Evolutionary conservation across 345 rosid species (phyloP).

Genomic region (Lumnitzera littorea): DNA sequence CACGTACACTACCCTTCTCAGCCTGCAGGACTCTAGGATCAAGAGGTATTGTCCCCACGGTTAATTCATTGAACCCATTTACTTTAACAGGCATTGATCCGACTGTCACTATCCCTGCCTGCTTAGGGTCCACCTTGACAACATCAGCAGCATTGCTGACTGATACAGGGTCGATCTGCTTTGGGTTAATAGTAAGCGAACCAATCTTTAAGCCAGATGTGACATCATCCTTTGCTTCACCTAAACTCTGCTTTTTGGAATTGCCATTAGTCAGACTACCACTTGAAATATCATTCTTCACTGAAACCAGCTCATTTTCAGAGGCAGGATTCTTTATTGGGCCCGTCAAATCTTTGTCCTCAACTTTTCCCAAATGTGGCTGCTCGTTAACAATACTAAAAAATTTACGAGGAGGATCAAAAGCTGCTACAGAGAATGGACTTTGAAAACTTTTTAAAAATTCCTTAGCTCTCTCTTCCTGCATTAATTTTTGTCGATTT

Average conservation of each 20-base stretch:
- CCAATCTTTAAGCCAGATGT: slow-evolving; percentile 22
- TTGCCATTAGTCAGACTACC: slow-evolving; percentile 7
- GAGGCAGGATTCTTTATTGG: slow-evolving; percentile 14
- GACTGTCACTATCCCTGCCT: slow-evolving; percentile 35
- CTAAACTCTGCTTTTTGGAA: slow-evolving; percentile 8
- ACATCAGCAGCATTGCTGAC: slow-evolving; percentile 8
- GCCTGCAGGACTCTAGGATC: slow-evolving; percentile 39
- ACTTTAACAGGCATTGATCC: slow-evolving; percentile 76
- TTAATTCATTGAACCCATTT: slow-evolving; percentile 39
- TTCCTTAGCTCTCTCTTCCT: slow-evolving; percentile 60
- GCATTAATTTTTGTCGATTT: slow-evolving; percentile 71
- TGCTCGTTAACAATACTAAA: slow-evolving; percentile 4
- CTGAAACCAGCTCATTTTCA: slow-evolving; percentile 9
- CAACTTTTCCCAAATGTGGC: slow-evolving; percentile 13
- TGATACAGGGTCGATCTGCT: slow-evolving; percentile 13
- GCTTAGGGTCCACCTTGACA: slow-evolving; percentile 3
- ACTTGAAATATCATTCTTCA: slow-evolving; percentile 11
- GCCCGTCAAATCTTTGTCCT: slow-evolving; percentile 9
- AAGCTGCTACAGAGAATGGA: slow-evolving; percentile 31
- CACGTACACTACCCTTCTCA: slow-evolving; percentile 17
- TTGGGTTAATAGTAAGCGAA: slow-evolving; percentile 29
- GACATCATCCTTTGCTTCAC: slow-evolving; percentile 13
- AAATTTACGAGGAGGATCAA: slow-evolving; percentile 34
- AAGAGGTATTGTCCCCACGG: slow-evolving; percentile 60
- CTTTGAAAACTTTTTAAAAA: slow-evolving; percentile 31